Percentiles rank a stretch among this genome's conserved stretches.
phyloP scores from a whole-genome alignment of 2,329 filamentous ascomycete species.

The Colletotrichum sp. region DNA sequence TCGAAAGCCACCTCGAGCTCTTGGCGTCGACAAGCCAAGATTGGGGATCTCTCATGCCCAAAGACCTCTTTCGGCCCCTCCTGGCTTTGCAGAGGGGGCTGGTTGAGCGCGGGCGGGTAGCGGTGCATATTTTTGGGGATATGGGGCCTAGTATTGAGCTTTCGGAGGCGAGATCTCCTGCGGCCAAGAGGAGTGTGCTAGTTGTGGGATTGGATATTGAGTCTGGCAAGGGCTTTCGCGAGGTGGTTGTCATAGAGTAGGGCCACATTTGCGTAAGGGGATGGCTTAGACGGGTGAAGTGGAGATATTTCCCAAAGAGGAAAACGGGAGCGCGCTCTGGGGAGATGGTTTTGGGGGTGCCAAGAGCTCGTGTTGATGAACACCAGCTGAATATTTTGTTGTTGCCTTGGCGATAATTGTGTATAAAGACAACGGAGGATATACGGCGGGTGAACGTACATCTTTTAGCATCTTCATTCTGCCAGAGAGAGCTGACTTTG shows the following conservation, averaged over 20 bases:
- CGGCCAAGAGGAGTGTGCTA: neutral
- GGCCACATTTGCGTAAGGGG: neutral
- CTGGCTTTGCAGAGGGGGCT: neutral
- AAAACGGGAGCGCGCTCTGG: neutral
- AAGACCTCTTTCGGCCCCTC: neutral
- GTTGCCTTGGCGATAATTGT: neutral
- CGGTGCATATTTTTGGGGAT: neutral
- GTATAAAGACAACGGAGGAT: neutral
- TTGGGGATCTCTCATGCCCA: neutral
- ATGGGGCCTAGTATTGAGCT: neutral
- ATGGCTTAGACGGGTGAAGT: neutral
- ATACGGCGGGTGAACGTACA: fast-evolving
- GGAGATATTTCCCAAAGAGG: neutral
- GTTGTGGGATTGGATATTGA: neutral
- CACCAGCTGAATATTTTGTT: neutral
- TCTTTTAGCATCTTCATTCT: neutral
- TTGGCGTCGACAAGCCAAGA: neutral
- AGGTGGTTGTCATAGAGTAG: neutral
- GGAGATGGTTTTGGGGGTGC: neutral
- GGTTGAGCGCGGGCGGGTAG: neutral
- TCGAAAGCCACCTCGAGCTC: neutral
- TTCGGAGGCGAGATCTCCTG: neutral
- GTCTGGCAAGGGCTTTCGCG: neutral
- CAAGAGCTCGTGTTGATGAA: neutral
- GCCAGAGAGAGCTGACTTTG: neutral